Evolutionary conservation across 768 basidiomycete genomes (phyloP), one percentile per base, ranked within the genome.

Genomic region (Macrocybe gigantea): DNA sequence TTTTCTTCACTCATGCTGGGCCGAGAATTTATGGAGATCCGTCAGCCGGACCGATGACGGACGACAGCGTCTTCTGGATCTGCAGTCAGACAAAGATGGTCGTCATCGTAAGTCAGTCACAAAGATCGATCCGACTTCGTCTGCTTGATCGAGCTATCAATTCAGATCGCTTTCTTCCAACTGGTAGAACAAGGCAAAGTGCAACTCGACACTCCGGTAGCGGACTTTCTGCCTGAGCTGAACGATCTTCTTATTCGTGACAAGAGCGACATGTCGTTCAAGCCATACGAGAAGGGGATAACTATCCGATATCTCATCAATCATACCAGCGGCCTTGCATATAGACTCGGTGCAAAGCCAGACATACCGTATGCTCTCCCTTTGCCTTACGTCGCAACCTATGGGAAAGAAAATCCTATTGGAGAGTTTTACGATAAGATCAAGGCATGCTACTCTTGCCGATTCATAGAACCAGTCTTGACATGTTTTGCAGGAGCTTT

Each of bases 71-170:
- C 31, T 64, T 65, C 47, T 68, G 67, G 67, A 53, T 70, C n/a
- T 69, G 67, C 52, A 70, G 69, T 46, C 60, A 62, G 53, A 67
- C 66, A 1, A 69, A 70, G 47, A 48, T 69, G 31, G 47, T 68
- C 12, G 58, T 60, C 13, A 57, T 65, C 14, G 69, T 68, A 48
- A 5, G 65, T 52, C 5, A 4, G 22, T 22, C 22, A 22, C 22
- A 22, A 22, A 22, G 22, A 22, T 22, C 22, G 22, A 22, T 22
- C 22, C 22, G 22, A 22, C 6, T 11, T 10, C 6, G 8, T 44
- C 6, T 5, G 9, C 3, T 33, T 32, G 32, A 12, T 32, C 13
- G 22, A 22, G n/a, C 12, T 5, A 29, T 38, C 14, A 7, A 15
- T 5, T 15, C 36, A 67, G 69, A 51, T 69, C 14, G 65, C 67